These are phyloP conservation scores for Glomus cerebriforme DNA, from an alignment of 192 early-diverging fungal species.

Conservation along the genomic window DNA sequence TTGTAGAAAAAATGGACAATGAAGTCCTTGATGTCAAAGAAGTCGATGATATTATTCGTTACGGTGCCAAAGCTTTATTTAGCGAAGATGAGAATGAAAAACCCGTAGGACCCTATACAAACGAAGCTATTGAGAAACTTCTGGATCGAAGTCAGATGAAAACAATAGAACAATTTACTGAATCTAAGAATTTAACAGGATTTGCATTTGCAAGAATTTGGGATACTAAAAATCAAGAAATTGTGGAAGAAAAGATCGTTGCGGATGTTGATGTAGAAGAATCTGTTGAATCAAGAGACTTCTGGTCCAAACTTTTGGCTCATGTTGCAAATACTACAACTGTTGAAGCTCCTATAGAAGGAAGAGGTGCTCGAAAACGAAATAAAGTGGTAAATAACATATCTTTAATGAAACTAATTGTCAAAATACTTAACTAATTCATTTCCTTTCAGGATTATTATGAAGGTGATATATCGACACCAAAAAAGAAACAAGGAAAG, in stretches of 20 bases:
- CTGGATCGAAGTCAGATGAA: conserved; percentile 59
- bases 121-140: conserved; percentile 58
- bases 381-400: conserved; percentile 32
- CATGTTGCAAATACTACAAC: conserved; percentile 10
- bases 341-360: not conserved
- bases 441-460: conserved; percentile 2
- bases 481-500: not conserved
- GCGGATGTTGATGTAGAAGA: conserved; percentile 11
- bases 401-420: not conserved
- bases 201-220: conserved; percentile 72
- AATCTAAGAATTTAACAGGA: conserved; percentile 38
- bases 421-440: not conserved
- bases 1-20: conserved; percentile 72
- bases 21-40: conserved; percentile 56
- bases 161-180: conserved; percentile 41
- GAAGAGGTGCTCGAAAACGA: conserved; percentile 38
- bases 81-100: conserved; percentile 54
- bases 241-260: conserved; percentile 47
- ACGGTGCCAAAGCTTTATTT: conserved; percentile 71
- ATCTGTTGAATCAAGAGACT: conserved; percentile 8
- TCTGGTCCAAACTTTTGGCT: conserved; percentile 41
- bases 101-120: conserved; percentile 55
- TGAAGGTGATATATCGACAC: not conserved
- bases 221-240: conserved; percentile 51
- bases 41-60: conserved; percentile 64